A percentile compares a stretch with the other conserved stretches of the same genome.
These are phyloP conservation scores for Metarhizium humberi DNA, from an alignment of 2,329 filamentous ascomycete genomes.

Conservation along the genomic window DNA sequence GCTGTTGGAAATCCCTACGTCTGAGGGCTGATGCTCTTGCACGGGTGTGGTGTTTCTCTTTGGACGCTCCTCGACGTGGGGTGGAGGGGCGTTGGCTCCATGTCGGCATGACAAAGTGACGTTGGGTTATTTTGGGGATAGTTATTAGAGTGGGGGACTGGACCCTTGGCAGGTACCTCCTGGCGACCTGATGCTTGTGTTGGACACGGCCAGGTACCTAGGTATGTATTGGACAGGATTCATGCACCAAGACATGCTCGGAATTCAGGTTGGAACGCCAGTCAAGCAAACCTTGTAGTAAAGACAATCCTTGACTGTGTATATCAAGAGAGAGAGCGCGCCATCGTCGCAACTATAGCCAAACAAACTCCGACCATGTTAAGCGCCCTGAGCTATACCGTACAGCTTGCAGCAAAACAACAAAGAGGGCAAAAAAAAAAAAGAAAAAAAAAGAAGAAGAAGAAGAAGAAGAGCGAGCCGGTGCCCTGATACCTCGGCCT, in stretches of 20 bases:
- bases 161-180: no score
- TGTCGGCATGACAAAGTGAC: neutral
- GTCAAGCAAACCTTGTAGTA: no score
- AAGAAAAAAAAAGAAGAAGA: no score
- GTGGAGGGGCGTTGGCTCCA: neutral
- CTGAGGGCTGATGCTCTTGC: neutral
- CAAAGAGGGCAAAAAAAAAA: neutral
- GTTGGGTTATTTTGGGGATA: neutral
- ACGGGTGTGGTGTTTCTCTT: neutral
- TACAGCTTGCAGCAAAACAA: neutral
- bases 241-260: neutral
- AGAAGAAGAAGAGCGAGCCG: neutral
- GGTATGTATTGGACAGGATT: no score
- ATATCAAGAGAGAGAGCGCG: neutral
- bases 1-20: neutral
- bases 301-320: neutral
- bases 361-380: neutral
- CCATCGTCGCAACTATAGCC: neutral
- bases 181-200: no score
- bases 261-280: neutral
- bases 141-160: no score
- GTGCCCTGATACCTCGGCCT: neutral
- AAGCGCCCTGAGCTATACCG: neutral
- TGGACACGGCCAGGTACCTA: no score
- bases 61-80: neutral